Conservation (phyloP, 352 stramenopile species). For the Sclerospora graminicola region DNA sequence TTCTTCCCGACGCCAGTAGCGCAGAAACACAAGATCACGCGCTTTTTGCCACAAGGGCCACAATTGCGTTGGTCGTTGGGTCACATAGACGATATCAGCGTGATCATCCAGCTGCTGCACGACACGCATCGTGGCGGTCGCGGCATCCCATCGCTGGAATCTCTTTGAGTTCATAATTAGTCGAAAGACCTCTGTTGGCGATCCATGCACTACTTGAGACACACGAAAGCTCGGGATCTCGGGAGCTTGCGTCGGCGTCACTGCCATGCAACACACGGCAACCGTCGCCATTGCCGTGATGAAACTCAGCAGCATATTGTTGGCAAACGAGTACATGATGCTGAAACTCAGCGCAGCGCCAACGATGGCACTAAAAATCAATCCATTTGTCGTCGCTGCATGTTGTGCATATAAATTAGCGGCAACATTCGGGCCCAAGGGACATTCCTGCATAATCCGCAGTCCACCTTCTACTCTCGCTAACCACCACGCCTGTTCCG, state of each 20-base stretch:
- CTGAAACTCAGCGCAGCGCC: slow-evolving; percentile 71
- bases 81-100: slow-evolving; percentile 84
- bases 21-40: slow-evolving; percentile 78
- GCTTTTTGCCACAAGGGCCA: slow-evolving; percentile 84
- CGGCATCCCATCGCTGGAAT: slow-evolving; percentile 77
- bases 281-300: slow-evolving; percentile 50
- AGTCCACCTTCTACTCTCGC: slow-evolving; percentile 71
- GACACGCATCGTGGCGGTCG: slow-evolving; percentile 68
- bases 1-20: slow-evolving; percentile 83
- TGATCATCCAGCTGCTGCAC: slow-evolving; percentile 83
- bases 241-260: slow-evolving; percentile 56
- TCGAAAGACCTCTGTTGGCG: slow-evolving; percentile 72
- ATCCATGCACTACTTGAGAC: slow-evolving; percentile 77
- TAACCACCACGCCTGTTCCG: slow-evolving; percentile 81
- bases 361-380: slow-evolving; percentile 53
- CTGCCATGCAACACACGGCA: slow-evolving; percentile 53
- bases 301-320: slow-evolving; percentile 78
- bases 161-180: slow-evolving; percentile 80
- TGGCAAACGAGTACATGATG: slow-evolving; percentile 80
- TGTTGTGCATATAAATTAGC: slow-evolving; percentile 77
- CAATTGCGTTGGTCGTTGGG: slow-evolving; percentile 71
- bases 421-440: slow-evolving; percentile 64
- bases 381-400: slow-evolving; percentile 59
- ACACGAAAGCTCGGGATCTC: slow-evolving; percentile 80
- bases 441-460: slow-evolving; percentile 81